A percentile compares a stretch with the other conserved stretches of the same genome.
These are phyloP conservation scores for Glarea lozoyensis DNA, from an alignment of 495 filamentous ascomycete genomes.

Conservation along the genomic window DNA sequence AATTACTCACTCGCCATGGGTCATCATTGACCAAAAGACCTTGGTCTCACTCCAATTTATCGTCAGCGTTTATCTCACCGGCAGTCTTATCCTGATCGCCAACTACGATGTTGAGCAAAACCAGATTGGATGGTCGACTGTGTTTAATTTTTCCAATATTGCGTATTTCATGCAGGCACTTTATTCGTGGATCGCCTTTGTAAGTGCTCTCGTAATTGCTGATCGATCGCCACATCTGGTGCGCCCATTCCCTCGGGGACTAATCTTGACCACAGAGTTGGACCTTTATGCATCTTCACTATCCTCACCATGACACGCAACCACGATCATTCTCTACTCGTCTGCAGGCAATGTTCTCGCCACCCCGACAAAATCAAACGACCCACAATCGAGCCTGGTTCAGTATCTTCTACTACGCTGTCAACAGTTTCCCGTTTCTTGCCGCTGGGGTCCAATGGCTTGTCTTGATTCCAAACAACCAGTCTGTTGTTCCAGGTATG, in stretches of 20 bases:
- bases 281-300: constrained; percentile 40
- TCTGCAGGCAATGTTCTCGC: constrained; percentile 28
- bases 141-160: constrained; percentile 40
- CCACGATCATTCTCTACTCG: constrained; percentile 13
- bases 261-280: constrained; percentile 25
- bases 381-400: constrained; percentile 32
- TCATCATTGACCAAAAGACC: constrained; percentile 29
- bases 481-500: constrained; percentile 12
- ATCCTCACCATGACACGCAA: constrained; percentile 27
- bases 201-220: too few relatives aligned
- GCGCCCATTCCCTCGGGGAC: background rate
- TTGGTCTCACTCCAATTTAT: constrained; percentile 31
- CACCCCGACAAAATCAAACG: constrained; percentile 23
- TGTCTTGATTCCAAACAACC: constrained; percentile 20
- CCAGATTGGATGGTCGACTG: constrained; percentile 26
- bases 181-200: constrained; percentile 35
- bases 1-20: constrained; percentile 43
- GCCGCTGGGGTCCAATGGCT: constrained; percentile 39
- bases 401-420: constrained; percentile 40
- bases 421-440: constrained; percentile 34
- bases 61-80: constrained; percentile 33
- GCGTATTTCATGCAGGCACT: constrained; percentile 30
- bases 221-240: background rate
- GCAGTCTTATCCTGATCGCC: constrained; percentile 27
- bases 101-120: constrained; percentile 27